Base-by-base conservation (phyloP, 805 yeast species). In the Teunomyces gatunensis region DNA sequence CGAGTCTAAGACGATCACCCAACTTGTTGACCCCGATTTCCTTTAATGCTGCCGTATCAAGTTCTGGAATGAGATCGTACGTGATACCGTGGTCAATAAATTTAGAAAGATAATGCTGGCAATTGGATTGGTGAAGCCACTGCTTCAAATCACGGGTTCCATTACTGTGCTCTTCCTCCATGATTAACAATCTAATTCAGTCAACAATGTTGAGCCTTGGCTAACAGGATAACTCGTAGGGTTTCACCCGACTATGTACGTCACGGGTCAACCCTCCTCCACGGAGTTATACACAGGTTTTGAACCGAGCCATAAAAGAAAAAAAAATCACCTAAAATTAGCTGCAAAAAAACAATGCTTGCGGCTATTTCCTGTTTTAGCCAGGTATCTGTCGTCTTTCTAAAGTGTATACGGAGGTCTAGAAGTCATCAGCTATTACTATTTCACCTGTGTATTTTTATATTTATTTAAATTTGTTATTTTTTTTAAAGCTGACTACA, bases 1-100 rank as follows among this genome's bases (percentile, higher is more conserved):
- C 80, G 9, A 92, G 65, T 25, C 85, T 72, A 17, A 92, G 71
- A 23, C 97, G 71, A 63, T 94, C 98, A 1, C 98, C 97, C 12
- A 92, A 79, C 53, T 81, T 85, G n/a, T 57, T 52, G 9, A 92
- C 65, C 0, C 96, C 96, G 9, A 94, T 61, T 47, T 85, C 94
- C 42, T 76, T 79, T 47, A 92, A 74, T 0, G 89, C 79, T 5
- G 67, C 72, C 37, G 77, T 73, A 57, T 88, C 96, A 39, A 84
- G 67, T 49, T 81, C 85, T 4, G 80, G 68, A 6, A 85, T 54
- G 5, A 85, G 65, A 45, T 82, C 87, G 18, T 73, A 68, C 0
- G 82, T 74, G 52, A 85, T 77, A 20, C 79, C 84, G 58, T 83
- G 72, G 13, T 78, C 77, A 18, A 61, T 54, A 47, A 73, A 73